A percentile compares a stretch with the other conserved stretches of the same genome.
Evolutionary conservation across 2,329 filamentous ascomycete species (phyloP).

Genomic region (Mycosphaerelloides madeirae): DNA sequence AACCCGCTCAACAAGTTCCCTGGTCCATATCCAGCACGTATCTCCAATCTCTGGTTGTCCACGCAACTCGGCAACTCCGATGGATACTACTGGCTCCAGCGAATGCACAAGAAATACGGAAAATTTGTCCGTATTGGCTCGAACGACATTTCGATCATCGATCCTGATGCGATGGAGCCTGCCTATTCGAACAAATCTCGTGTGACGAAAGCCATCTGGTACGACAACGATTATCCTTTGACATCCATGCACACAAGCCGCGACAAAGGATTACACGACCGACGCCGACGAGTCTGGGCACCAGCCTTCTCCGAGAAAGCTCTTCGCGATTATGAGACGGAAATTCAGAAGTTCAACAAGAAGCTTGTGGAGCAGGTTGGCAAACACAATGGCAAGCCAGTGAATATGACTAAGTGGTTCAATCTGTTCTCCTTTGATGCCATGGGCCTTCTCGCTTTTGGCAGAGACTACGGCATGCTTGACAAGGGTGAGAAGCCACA

Average conservation of each 20-base stretch:
- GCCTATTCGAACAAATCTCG: conserved; percentile 38
- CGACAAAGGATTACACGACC: conserved; percentile 35
- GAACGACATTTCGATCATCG: conserved; percentile 34
- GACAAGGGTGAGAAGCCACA: conserved; percentile 32
- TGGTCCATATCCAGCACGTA: conserved; percentile 31
- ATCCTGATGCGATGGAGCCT: conserved; percentile 35
- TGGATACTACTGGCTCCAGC: conserved; percentile 27
- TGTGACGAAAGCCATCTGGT: conserved; percentile 42
- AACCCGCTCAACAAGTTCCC: conserved; percentile 34
- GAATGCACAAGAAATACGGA: conserved; percentile 35
- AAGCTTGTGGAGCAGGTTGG: conserved; percentile 33
- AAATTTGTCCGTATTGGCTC: conserved; percentile 35
- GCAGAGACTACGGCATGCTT: conserved; percentile 39
- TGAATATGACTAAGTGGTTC: conserved; percentile 41
- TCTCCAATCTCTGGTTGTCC: conserved; percentile 33
- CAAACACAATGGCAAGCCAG: conserved; percentile 23
- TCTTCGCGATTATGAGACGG: conserved; percentile 40
- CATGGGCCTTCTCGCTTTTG: conserved; percentile 45
- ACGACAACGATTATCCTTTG: conserved; percentile 34
- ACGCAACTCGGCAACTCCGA: conserved; percentile 26
- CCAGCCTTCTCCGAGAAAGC: conserved; percentile 40
- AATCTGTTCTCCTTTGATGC: conserved; percentile 43
- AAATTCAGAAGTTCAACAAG: conserved; percentile 35
- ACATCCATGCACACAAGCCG: conserved; percentile 39
- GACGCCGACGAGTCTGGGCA: conserved; percentile 40